Conservation (phyloP, 2,329 filamentous ascomycete genomes). For the Nannizzia gypsea region DNA sequence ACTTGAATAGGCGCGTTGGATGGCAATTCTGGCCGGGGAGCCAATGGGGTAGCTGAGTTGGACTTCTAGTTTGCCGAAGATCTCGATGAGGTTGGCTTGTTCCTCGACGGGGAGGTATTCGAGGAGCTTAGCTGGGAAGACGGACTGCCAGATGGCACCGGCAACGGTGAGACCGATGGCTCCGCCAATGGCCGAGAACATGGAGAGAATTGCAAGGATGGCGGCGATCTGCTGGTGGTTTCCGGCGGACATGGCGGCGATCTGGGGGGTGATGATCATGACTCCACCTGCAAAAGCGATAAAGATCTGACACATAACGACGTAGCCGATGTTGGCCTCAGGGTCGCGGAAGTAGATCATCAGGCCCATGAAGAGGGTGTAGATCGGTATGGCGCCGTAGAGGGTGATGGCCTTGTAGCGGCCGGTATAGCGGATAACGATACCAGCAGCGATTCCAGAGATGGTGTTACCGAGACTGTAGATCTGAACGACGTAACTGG, state of each 20-base stretch:
- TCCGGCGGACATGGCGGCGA: constrained; percentile 44
- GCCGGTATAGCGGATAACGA: constrained; percentile 38
- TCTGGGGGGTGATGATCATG: constrained; percentile 42
- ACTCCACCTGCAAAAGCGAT: constrained; percentile 42
- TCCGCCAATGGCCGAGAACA: constrained; percentile 22
- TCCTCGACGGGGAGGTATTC: constrained; percentile 17
- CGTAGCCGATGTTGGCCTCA: constrained; percentile 36
- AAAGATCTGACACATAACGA: constrained; percentile 44
- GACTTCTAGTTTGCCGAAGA: constrained; percentile 17
- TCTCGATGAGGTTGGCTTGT: constrained; percentile 13
- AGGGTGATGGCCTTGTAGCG: constrained; percentile 42
- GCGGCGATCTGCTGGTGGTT: constrained; percentile 41
- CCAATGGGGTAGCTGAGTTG: constrained; percentile 29
- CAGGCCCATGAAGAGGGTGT: constrained; percentile 39
- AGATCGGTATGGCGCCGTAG: constrained; percentile 40
- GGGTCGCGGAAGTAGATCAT: constrained; percentile 45
- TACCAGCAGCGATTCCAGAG: constrained; percentile 43
- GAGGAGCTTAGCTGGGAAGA: constrained; percentile 16
- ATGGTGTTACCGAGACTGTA: constrained; percentile 44
- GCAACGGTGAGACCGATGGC: constrained; percentile 22
- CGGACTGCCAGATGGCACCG: constrained; percentile 23
- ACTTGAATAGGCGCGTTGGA: constrained; percentile 36
- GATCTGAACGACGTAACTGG: constrained; percentile 36
- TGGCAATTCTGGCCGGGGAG: constrained; percentile 31
- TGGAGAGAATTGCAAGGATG: constrained; percentile 20